Evolutionary conservation across 371 early-diverging fungal species (phyloP).

Genomic region (Quaeritorhiza haematococci): DNA sequence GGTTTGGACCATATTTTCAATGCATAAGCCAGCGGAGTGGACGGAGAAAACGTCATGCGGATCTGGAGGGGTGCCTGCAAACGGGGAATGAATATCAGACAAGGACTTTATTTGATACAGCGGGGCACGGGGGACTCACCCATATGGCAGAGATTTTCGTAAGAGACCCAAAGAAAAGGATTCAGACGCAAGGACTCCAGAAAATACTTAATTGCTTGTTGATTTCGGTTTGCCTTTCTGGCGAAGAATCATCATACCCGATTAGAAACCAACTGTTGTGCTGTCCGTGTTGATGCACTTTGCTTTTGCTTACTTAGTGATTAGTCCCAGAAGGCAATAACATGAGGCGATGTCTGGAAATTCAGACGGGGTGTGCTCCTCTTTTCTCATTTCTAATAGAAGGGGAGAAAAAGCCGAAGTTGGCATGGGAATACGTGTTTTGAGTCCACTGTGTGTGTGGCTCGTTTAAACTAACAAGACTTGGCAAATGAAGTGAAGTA

Average conservation of each 20-base stretch:
- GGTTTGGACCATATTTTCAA: background rate
- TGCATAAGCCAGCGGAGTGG: no score
- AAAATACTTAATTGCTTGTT: constrained; percentile 39
- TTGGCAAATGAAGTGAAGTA: no score
- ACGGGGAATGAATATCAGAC: background rate
- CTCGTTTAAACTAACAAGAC: constrained; percentile 5
- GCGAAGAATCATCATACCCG: background rate
- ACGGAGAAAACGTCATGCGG: no score
- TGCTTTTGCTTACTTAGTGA: no score
- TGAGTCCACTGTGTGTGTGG: constrained; percentile 11
- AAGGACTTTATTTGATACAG: constrained; percentile 3
- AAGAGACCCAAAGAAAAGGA: constrained; percentile 61
- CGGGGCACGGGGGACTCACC: constrained; percentile 26
- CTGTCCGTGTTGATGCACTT: no score
- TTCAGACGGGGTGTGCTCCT: background rate
- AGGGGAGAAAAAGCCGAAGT: constrained; percentile 3
- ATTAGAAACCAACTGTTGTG: no score
- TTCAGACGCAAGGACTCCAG: constrained; percentile 38
- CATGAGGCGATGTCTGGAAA: background rate
- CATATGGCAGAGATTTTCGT: constrained; percentile 48
- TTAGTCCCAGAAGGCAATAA: background rate
- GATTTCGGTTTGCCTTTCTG: constrained; percentile 36
- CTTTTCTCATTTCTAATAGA: background rate
- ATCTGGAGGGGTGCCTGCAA: background rate
- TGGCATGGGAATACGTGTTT: background rate